A percentile compares a stretch with the other conserved stretches of the same genome.
Conservation (phyloP, 163 green algal species). For the Coccomyxa subellipsoidea region DNA sequence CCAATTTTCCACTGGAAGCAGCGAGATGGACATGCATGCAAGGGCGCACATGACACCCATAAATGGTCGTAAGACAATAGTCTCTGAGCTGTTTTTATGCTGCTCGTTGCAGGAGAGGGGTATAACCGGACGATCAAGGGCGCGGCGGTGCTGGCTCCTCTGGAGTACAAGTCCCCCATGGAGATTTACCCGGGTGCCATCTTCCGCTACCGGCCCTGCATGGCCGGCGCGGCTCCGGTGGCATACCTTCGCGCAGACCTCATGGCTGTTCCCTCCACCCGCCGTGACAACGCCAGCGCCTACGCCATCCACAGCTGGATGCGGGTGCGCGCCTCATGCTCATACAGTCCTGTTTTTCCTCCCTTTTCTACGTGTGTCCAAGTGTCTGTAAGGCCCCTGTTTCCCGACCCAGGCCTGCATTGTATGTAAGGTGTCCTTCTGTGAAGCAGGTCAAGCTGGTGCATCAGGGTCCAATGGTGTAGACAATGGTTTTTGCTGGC, state of each 20-base stretch:
- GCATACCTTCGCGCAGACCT: background rate
- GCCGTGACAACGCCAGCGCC: background rate
- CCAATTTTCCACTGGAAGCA: no score
- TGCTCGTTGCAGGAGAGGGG: background rate
- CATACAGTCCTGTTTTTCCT: background rate
- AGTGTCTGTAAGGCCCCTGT: background rate
- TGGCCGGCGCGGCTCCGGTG: background rate
- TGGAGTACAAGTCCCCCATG: background rate
- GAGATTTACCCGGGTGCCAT: background rate
- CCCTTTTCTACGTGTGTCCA: background rate
- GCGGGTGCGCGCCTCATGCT: background rate
- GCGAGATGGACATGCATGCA: no score
- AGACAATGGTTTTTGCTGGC: background rate
- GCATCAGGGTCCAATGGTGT: background rate
- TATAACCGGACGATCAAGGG: background rate
- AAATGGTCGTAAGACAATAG: no score
- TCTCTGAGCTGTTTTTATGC: no score
- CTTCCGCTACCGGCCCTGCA: background rate
- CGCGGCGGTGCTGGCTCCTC: background rate
- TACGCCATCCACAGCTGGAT: background rate
- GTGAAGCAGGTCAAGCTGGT: background rate
- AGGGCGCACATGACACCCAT: no score
- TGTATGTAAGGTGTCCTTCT: background rate
- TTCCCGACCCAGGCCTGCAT: background rate
- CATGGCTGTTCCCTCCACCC: background rate